Conservation (phyloP, 2,329 filamentous ascomycete genomes). For the Aschersonia sp. region DNA sequence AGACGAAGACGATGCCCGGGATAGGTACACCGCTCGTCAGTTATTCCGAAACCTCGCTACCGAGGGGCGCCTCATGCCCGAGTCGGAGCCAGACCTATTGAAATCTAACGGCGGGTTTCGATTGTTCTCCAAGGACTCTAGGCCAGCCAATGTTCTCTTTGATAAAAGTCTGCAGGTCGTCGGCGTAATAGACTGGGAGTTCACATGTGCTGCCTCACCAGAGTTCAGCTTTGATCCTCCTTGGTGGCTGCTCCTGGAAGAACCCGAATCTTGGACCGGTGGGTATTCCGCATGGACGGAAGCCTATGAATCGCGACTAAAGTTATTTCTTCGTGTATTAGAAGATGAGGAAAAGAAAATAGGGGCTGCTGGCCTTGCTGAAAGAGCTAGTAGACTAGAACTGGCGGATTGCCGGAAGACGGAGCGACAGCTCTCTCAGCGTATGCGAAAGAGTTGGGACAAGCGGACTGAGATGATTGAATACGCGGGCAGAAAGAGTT, state of each 20-base stretch:
- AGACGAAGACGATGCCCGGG: constrained; percentile 13
- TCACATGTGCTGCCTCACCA: constrained; percentile 17
- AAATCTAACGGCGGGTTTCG: constrained; percentile 4
- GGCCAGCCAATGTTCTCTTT: constrained; percentile 18
- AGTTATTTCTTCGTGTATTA: constrained; percentile 19
- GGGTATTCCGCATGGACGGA: constrained; percentile 15
- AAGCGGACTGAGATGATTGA: constrained; percentile 16
- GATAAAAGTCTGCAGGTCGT: constrained; percentile 12
- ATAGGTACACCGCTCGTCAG: constrained; percentile 18
- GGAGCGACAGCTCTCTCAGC: constrained; percentile 9
- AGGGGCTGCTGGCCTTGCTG: background rate
- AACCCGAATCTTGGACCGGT: constrained; percentile 15
- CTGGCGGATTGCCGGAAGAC: background rate
- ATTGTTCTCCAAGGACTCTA: constrained; percentile 12
- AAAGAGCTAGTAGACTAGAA: background rate
- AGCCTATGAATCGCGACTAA: constrained; percentile 16
- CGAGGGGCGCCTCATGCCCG: constrained; percentile 3
- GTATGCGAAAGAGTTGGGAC: constrained; percentile 22
- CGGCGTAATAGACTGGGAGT: constrained; percentile 27
- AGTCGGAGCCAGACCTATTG: background rate
- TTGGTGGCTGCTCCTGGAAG: constrained; percentile 22
- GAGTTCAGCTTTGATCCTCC: constrained; percentile 22
- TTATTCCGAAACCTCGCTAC: constrained; percentile 16
- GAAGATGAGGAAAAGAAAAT: constrained; percentile 15
- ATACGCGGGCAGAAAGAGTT: constrained; percentile 20